Evolutionary conservation across 1,284 basidiomycete species (phyloP).

Genomic region (Leccinum insolens): DNA sequence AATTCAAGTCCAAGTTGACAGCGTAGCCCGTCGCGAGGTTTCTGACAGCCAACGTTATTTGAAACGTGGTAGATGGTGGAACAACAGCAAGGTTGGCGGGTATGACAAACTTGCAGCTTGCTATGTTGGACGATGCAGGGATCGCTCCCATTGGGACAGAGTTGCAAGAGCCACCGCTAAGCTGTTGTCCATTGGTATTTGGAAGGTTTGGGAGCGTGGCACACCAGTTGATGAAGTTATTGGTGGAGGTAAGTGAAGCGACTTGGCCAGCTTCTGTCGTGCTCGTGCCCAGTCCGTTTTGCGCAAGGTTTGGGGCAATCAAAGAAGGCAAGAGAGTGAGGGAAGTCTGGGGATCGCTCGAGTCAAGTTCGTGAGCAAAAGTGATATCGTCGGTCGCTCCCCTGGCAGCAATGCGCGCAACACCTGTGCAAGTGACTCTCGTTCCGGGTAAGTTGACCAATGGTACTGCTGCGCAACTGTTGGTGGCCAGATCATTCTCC

Average conservation of each 20-base stretch:
- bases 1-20: slow-evolving; percentile 55
- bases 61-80: slow-evolving; percentile 47
- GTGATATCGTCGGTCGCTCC: slow-evolving; percentile 30
- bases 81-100: slow-evolving; percentile 49
- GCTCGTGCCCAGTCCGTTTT: slow-evolving; percentile 44
- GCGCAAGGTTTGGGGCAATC: slow-evolving; percentile 47
- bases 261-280: slow-evolving; percentile 39
- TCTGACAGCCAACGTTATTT: slow-evolving; percentile 46
- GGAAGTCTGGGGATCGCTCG: slow-evolving; percentile 41
- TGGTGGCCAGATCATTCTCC: background rate
- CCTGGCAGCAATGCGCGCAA: slow-evolving; percentile 44
- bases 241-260: slow-evolving; percentile 49
- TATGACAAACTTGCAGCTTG: slow-evolving; percentile 49
- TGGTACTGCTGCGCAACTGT: background rate
- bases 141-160: slow-evolving; percentile 52
- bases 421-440: slow-evolving; percentile 31
- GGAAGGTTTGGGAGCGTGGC: slow-evolving; percentile 34
- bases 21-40: slow-evolving; percentile 57
- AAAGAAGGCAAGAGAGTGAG: slow-evolving; percentile 47
- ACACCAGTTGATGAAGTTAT: slow-evolving; percentile 61
- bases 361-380: slow-evolving; percentile 20
- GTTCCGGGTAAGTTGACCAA: background rate
- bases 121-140: slow-evolving; percentile 47
- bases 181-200: slow-evolving; percentile 47
- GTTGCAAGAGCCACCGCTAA: slow-evolving; percentile 58